Percentiles rank a stretch among this genome's conserved stretches.
Evolutionary conservation across 1,139 yeast species (phyloP).

Genomic region (Candida dubliniensis): DNA sequence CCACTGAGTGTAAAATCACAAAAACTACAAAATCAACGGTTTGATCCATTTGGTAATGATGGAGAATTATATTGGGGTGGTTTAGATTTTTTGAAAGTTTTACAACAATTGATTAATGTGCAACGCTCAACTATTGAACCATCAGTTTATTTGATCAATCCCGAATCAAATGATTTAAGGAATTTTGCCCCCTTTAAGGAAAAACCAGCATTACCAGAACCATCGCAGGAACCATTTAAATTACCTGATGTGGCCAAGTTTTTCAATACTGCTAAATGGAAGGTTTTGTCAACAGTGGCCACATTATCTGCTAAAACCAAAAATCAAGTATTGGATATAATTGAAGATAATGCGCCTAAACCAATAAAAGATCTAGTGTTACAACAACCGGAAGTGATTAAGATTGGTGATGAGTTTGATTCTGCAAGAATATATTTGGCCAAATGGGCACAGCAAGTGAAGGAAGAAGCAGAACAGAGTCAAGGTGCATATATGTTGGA

Average conservation of each 20-base stretch:
- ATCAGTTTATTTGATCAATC: slow-evolving; percentile 74
- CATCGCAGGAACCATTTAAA: slow-evolving; percentile 17
- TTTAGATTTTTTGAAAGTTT: slow-evolving; percentile 60
- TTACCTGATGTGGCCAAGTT: slow-evolving; percentile 47
- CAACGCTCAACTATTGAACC: slow-evolving; percentile 72
- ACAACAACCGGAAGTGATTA: slow-evolving; percentile 73
- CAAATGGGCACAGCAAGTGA: slow-evolving; percentile 95
- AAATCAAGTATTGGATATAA: slow-evolving; percentile 55
- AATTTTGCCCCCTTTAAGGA: slow-evolving; percentile 65
- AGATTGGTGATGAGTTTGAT: slow-evolving; percentile 87
- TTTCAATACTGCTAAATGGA: slow-evolving; percentile 79
- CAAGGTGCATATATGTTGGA: slow-evolving; percentile 60
- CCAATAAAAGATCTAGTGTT: slow-evolving; percentile 61
- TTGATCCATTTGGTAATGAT: slow-evolving; percentile 71
- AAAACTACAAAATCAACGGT: slow-evolving; percentile 56
- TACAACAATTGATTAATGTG: slow-evolving; percentile 56
- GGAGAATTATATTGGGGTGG: slow-evolving; percentile 90
- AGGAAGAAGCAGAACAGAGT: slow-evolving; percentile 84
- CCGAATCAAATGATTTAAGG: slow-evolving; percentile 72
- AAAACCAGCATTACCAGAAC: slow-evolving; percentile 20
- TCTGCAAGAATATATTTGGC: slow-evolving; percentile 90
- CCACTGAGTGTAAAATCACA: slow-evolving; percentile 69
- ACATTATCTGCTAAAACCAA: slow-evolving; percentile 72
- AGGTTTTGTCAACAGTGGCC: slow-evolving; percentile 80
- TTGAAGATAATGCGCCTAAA: slow-evolving; percentile 67